A percentile compares a stretch with the other conserved stretches of the same genome.
phyloP scores from a whole-genome alignment of 2,329 filamentous ascomycete species.

The Aspergillus versicolor region DNA sequence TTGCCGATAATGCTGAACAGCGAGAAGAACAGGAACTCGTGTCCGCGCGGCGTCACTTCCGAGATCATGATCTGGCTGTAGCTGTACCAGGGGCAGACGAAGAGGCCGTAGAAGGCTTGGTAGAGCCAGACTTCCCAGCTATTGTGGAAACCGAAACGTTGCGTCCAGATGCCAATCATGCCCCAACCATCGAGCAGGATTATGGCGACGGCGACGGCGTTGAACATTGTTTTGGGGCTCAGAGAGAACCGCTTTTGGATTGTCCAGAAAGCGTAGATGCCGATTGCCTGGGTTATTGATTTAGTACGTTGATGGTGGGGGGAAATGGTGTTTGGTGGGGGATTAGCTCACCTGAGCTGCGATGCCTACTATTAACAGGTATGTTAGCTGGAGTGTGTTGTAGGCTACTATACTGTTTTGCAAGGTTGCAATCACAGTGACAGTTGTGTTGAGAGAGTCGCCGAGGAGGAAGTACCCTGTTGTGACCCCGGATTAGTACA shows the following conservation, averaged over 20 bases:
- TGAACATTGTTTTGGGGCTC: conserved; percentile 68
- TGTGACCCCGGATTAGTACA: neutral
- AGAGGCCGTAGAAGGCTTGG: conserved; percentile 61
- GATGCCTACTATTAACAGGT: conserved; percentile 66
- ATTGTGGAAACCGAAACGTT: conserved; percentile 54
- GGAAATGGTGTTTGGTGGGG: neutral
- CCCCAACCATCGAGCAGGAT: conserved; percentile 60
- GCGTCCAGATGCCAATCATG: conserved; percentile 59
- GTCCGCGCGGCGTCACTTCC: conserved; percentile 66
- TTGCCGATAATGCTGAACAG: conserved; percentile 69
- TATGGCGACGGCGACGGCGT: conserved; percentile 61
- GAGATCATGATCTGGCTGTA: conserved; percentile 71
- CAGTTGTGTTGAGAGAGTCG: conserved; percentile 69
- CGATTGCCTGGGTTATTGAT: conserved; percentile 39
- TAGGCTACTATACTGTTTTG: conserved; percentile 66
- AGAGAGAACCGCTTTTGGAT: conserved; percentile 61
- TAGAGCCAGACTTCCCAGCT: conserved; percentile 55
- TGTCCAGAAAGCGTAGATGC: conserved; percentile 63
- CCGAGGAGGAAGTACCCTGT: conserved; percentile 64
- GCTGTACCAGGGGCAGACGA: conserved; percentile 69
- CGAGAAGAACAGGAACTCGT: conserved; percentile 70
- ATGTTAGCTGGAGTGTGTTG: conserved; percentile 64
- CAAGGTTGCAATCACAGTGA: conserved; percentile 65
- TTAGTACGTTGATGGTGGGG: neutral
- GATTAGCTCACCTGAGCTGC: conserved; percentile 52